phyloP scores from a whole-genome alignment of 31 red algal species.

The Bonnemaisonia californica region DNA sequence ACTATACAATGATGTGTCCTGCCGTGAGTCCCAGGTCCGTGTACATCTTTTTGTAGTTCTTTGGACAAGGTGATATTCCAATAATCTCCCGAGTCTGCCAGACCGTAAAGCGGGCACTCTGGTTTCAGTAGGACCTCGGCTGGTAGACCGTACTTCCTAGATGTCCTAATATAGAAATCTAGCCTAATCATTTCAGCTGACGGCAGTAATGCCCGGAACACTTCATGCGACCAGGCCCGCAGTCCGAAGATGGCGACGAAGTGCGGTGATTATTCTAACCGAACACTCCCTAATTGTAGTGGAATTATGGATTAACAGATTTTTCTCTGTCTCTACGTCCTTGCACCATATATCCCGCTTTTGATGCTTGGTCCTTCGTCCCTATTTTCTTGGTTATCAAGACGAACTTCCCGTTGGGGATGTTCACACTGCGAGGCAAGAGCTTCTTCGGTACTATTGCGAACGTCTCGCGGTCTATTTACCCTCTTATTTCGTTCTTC shows the following conservation, averaged over 20 bases:
- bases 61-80: background rate
- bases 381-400: too few relatives aligned
- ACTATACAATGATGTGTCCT: background rate
- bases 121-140: background rate
- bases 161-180: background rate
- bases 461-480: too few relatives aligned
- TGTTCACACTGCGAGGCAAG: too few relatives aligned
- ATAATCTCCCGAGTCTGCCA: too few relatives aligned
- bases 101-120: constrained; percentile 1
- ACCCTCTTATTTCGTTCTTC: too few relatives aligned
- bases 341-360: too few relatives aligned
- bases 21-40: background rate
- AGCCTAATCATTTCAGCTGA: background rate
- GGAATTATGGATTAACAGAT: background rate
- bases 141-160: background rate
- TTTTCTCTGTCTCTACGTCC: constrained; percentile 1
- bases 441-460: too few relatives aligned
- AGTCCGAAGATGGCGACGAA: constrained; percentile 21
- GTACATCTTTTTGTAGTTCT: background rate
- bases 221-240: constrained; percentile 8
- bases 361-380: too few relatives aligned
- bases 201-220: constrained; percentile 26
- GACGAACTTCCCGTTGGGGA: too few relatives aligned
- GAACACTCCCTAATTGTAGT: constrained; percentile 2
- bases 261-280: background rate